phyloP scores from a whole-genome alignment of 2,329 filamentous ascomycete species.

The Claviceps fusiformis region DNA sequence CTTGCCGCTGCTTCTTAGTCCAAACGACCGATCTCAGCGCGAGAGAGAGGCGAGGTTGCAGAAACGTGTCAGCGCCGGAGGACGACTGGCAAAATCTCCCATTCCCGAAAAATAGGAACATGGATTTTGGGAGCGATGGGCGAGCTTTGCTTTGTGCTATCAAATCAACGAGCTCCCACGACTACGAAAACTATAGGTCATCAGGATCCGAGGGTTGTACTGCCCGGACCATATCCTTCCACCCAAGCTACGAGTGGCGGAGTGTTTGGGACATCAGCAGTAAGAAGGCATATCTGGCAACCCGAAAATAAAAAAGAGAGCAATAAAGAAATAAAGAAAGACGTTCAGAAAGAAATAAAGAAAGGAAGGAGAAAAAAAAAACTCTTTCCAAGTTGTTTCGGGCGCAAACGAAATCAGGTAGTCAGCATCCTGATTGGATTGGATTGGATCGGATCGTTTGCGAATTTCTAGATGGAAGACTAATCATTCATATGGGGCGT shows the following conservation, averaged over 20 bases:
- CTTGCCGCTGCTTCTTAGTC: slow-evolving; percentile 34
- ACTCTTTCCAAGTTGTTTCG: background rate
- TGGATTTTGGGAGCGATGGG: slow-evolving; percentile 25
- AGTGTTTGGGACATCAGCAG: background rate
- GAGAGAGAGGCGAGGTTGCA: slow-evolving; percentile 59
- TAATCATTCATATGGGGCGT: slow-evolving; percentile 3
- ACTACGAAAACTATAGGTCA: slow-evolving; percentile 12
- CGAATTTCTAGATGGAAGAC: background rate
- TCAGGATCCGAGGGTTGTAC: background rate
- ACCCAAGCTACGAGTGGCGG: background rate
- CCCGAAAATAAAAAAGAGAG: too few relatives aligned
- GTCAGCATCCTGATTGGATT: background rate
- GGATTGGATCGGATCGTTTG: too few relatives aligned
- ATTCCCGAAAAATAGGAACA: slow-evolving; percentile 47
- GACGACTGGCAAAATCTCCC: slow-evolving; percentile 52
- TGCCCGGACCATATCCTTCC: background rate
- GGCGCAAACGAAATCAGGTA: background rate
- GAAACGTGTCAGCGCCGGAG: slow-evolving; percentile 68
- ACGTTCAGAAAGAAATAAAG: too few relatives aligned
- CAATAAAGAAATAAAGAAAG: too few relatives aligned
- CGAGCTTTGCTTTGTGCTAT: slow-evolving; percentile 24
- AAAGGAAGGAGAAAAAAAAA: background rate
- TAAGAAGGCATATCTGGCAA: background rate
- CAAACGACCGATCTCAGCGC: slow-evolving; percentile 37
- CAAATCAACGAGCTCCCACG: slow-evolving; percentile 18